A percentile compares a stretch with the other conserved stretches of the same genome.
These are phyloP conservation scores for Ceratocystis eucalypticola DNA, from an alignment of 2,329 filamentous ascomycete species.

Conservation along the genomic window DNA sequence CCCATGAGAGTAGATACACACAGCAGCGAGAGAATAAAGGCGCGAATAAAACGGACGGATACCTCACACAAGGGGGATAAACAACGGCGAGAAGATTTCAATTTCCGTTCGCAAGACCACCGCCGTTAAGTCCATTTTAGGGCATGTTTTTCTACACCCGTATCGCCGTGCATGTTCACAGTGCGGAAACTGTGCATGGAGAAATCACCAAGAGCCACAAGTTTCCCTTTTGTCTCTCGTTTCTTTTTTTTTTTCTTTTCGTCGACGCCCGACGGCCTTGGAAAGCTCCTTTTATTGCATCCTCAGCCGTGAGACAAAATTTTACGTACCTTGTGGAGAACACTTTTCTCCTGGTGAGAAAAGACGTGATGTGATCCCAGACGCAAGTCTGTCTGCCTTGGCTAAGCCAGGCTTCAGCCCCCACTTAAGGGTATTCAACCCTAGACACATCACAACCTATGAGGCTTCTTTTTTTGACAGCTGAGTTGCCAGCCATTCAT, in stretches of 20 bases:
- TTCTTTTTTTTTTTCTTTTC: not conserved
- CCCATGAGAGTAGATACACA: too few relatives aligned
- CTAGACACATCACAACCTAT: not conserved
- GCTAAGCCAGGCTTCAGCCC: not conserved
- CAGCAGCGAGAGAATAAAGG: too few relatives aligned
- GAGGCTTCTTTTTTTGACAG: not conserved
- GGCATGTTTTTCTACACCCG: not conserved
- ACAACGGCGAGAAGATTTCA: not conserved
- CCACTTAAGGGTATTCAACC: not conserved
- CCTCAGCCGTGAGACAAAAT: not conserved
- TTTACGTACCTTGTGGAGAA: not conserved
- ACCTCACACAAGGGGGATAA: not conserved
- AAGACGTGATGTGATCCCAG: not conserved
- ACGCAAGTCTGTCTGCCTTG: not conserved
- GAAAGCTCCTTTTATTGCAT: not conserved
- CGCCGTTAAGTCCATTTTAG: not conserved
- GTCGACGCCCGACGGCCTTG: not conserved
- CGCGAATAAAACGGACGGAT: too few relatives aligned
- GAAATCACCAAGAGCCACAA: not conserved
- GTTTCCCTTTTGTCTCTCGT: not conserved
- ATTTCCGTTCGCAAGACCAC: not conserved
- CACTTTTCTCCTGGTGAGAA: not conserved
- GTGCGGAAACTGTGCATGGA: not conserved
- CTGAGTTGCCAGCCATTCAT: not conserved
- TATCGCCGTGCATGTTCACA: not conserved